Evolutionary conservation across 768 basidiomycete species (phyloP).

Genomic region (Lentinula sp.): DNA sequence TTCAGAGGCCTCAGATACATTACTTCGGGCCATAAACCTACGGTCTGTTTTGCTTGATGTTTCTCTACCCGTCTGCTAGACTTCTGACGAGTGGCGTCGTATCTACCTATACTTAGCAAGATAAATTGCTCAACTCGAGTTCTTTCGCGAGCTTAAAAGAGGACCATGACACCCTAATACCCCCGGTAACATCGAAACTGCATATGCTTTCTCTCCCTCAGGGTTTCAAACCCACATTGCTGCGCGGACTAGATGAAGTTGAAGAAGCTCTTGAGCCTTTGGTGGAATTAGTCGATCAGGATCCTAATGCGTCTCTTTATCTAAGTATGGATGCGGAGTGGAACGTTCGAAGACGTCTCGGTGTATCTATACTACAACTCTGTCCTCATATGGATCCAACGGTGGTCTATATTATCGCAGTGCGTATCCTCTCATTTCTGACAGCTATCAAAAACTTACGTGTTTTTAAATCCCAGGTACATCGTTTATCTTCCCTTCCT

Average conservation of each 20-base stretch:
- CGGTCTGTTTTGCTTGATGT: background rate
- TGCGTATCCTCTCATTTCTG: background rate
- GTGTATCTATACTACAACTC: constrained; percentile 13
- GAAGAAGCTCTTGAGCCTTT: constrained; percentile 17
- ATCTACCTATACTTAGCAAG: background rate
- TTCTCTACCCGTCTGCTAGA: background rate
- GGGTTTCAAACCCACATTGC: background rate
- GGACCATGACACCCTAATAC: background rate
- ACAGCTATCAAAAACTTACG: background rate
- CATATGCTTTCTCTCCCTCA: background rate
- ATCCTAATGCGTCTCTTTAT: background rate
- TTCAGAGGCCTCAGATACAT: background rate
- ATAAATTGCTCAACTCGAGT: background rate
- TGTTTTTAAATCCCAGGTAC: background rate
- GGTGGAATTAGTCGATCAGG: constrained; percentile 9
- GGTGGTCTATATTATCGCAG: constrained; percentile 6
- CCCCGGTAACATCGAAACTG: background rate
- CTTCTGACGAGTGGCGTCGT: too few species aligned
- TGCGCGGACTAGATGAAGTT: background rate
- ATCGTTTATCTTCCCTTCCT: background rate
- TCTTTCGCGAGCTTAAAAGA: background rate
- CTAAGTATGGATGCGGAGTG: constrained; percentile 12
- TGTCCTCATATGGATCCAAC: constrained; percentile 8
- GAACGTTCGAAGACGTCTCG: constrained; percentile 10
- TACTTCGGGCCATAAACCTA: background rate